Evolutionary conservation across 257 asterid species (phyloP), one percentile per base, ranked within the genome.

Genomic region (Capsicum pubescens): DNA sequence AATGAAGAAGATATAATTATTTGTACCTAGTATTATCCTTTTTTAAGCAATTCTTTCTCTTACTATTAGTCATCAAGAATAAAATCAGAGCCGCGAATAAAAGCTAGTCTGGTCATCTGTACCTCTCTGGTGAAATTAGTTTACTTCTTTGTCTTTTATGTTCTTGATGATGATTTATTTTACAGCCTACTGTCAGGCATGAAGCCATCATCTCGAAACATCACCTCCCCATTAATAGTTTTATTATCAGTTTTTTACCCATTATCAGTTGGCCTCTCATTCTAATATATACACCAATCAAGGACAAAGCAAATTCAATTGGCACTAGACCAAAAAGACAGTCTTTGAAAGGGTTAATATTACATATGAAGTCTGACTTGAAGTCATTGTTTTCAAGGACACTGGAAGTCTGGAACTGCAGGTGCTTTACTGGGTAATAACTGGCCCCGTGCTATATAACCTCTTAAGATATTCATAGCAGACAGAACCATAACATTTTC

Each of bases 321-420:
- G 59, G 61, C 13, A 74, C 81, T 74, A 74, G 13, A 74, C 58
- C 7, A 74, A 52, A 74, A 21, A 50, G 61, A 74, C 13, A 5
- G 21, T 50, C 44, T 50, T 19, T 74, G 81, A 50, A 74, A 19
- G 44, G 81, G 60, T 50, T 21, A 21, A 9, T 74, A 50, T 50
- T 50, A 19, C 44, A 50, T 52, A 74, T 50, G 12, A 74, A 19
- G 46, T 52, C 81, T 21, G 46, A 26, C 61, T 74, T 74, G 61
- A 21, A 46, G 44, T 74, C 80, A 74, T 21, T 21, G 21, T 50
- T 50, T 74, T 50, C 44, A 74, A 50, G 13, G 42, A 50, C 42
- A 50, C 19, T 74, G n/a, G 61, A 74, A 48, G n/a, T 74, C 19
- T 74, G n/a, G 61, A 74, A 48, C 42, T 74, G 19, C 80, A 74